Evolutionary conservation across 768 basidiomycete species (phyloP).

Genomic region (Pulveroboletus ravenelii): DNA sequence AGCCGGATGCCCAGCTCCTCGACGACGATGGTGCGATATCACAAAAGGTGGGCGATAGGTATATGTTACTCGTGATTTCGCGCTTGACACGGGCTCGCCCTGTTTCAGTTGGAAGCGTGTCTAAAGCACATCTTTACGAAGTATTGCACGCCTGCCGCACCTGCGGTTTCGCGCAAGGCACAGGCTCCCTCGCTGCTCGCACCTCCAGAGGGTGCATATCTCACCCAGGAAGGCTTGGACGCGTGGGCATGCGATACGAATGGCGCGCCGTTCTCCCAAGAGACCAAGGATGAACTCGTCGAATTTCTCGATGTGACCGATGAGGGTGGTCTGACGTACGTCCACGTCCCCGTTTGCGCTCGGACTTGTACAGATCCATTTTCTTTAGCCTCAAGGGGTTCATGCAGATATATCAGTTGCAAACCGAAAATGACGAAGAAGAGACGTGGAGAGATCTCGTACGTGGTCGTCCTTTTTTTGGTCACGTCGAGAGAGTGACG

Average conservation of each 20-base stretch:
- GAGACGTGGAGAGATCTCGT: constrained; percentile 84
- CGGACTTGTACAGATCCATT: not conserved
- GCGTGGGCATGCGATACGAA: constrained; percentile 78
- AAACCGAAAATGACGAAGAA: constrained; percentile 78
- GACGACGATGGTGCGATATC: constrained; percentile 70
- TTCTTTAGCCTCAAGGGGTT: constrained; percentile 67
- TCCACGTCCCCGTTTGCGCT: constrained; percentile 8
- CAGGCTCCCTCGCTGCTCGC: constrained; percentile 33
- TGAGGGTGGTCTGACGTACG: constrained; percentile 69
- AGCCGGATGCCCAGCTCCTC: constrained; percentile 51
- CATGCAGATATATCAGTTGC: constrained; percentile 78
- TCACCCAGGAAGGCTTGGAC: constrained; percentile 60
- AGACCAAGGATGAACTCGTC: constrained; percentile 71
- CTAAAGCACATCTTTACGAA: constrained; percentile 76
- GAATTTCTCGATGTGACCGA: constrained; percentile 74
- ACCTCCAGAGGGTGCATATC: constrained; percentile 51
- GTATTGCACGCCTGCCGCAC: constrained; percentile 53
- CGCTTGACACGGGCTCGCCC: not conserved
- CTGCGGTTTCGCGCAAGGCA: constrained; percentile 16
- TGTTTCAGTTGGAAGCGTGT: constrained; percentile 56
- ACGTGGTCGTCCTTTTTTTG: constrained; percentile 24
- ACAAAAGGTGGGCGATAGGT: constrained; percentile 42
- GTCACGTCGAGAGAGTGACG: constrained; percentile 8
- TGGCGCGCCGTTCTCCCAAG: constrained; percentile 71
- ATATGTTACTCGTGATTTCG: not conserved